Conservation (phyloP, 352 stramenopile species). For the Globisporangium nodosum region DNA sequence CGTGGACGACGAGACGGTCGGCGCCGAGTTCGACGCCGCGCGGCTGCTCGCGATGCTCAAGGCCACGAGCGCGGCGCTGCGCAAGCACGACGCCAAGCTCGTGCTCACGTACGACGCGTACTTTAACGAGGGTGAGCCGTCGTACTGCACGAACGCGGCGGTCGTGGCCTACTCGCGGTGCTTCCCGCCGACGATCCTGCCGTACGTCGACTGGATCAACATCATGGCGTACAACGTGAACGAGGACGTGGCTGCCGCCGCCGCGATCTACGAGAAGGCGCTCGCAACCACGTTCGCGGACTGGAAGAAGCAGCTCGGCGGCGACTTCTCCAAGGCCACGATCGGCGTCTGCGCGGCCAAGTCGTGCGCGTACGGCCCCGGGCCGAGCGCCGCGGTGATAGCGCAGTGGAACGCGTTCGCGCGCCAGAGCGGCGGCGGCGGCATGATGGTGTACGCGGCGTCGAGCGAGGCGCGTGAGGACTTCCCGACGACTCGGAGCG, state of each 20-base stretch:
- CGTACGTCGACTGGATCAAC: slow-evolving; percentile 72
- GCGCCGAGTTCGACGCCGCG: slow-evolving; percentile 43
- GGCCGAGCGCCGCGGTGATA: slow-evolving; percentile 50
- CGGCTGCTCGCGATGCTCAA: slow-evolving; percentile 41
- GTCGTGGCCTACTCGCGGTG: slow-evolving; percentile 46
- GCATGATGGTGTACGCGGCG: slow-evolving; percentile 75
- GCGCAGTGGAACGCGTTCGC: slow-evolving; percentile 41
- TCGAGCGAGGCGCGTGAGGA: slow-evolving; percentile 45
- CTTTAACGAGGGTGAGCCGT: slow-evolving; percentile 40
- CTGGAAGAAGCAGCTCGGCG: slow-evolving; percentile 38
- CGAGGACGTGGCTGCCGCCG: slow-evolving; percentile 28
- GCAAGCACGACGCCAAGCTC: slow-evolving; percentile 22
- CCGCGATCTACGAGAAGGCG: slow-evolving; percentile 45
- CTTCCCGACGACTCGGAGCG: slow-evolving; percentile 45
- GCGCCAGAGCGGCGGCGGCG: slow-evolving; percentile 25
- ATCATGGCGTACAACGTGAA: slow-evolving; percentile 85
- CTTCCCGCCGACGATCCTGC: slow-evolving; percentile 44
- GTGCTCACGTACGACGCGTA: slow-evolving; percentile 73
- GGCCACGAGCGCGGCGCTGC: slow-evolving; percentile 37
- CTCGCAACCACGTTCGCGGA: slow-evolving; percentile 47
- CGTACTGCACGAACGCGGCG: slow-evolving; percentile 20
- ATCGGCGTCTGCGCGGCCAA: slow-evolving; percentile 47
- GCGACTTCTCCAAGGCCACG: slow-evolving; percentile 42
- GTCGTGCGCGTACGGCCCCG: slow-evolving; percentile 60
- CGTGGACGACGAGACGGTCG: slow-evolving; percentile 71